Conservation (phyloP, 2,329 filamentous ascomycete genomes). For the Aspergillus nomiae region DNA sequence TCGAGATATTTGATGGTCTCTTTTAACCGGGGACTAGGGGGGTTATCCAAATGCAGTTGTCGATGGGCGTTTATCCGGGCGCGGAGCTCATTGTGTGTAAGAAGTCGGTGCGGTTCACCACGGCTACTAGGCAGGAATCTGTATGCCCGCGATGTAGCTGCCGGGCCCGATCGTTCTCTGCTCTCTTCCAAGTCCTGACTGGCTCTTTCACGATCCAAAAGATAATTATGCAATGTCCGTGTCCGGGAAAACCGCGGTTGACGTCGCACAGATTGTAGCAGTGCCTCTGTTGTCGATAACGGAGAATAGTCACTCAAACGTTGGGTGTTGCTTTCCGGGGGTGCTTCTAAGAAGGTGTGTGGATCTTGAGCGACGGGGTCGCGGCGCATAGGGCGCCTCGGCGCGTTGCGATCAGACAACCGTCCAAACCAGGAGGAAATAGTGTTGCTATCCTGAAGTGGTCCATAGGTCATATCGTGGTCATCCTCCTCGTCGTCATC, state of each 20-base stretch:
- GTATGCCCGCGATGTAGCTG: constrained; percentile 28
- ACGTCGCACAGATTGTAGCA: constrained; percentile 45
- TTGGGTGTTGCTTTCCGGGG: constrained; percentile 25
- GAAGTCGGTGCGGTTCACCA: constrained; percentile 29
- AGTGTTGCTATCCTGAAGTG: constrained; percentile 29
- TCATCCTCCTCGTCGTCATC: constrained; percentile 30
- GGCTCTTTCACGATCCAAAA: constrained; percentile 37
- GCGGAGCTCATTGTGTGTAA: constrained; percentile 38
- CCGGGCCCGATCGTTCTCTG: constrained; percentile 19
- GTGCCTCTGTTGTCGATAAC: constrained; percentile 36
- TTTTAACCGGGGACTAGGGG: constrained; percentile 49
- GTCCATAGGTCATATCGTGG: constrained; percentile 31
- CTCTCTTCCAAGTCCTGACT: constrained; percentile 27
- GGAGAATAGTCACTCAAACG: constrained; percentile 22
- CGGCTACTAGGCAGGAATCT: constrained; percentile 35
- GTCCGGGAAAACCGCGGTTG: constrained; percentile 41
- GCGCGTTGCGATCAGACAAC: constrained; percentile 27
- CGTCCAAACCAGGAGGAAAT: constrained; percentile 31
- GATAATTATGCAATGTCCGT: constrained; percentile 43
- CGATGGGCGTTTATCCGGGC: constrained; percentile 39
- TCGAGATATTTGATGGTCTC: constrained; percentile 65
- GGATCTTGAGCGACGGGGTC: constrained; percentile 23
- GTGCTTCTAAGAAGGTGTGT: constrained; percentile 21
- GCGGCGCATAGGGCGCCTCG: constrained; percentile 28
- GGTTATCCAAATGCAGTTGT: constrained; percentile 37